Percentiles rank a stretch among this genome's conserved stretches.
Evolutionary conservation across 164 flowering plant species (phyloP).

Genomic region (Vitis rupestris): DNA sequence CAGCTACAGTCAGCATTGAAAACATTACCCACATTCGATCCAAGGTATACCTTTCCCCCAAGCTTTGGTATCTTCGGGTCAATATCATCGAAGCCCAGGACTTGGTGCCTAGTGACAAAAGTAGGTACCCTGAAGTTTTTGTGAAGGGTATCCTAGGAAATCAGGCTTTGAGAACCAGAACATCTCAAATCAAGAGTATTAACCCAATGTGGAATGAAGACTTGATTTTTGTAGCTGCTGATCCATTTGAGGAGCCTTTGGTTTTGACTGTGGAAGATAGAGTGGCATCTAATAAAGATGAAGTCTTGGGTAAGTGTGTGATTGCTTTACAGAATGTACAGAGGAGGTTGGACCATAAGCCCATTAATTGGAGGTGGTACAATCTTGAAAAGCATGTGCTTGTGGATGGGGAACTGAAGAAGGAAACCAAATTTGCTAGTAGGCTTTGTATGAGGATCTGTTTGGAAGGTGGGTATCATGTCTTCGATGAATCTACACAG

Average conservation of each 20-base stretch:
- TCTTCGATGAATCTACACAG: conserved; percentile 78
- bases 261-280: conserved; percentile 64
- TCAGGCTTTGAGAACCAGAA: conserved; percentile 55
- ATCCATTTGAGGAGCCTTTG: conserved; percentile 78
- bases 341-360: conserved; percentile 62
- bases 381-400: conserved; percentile 73
- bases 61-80: conserved; percentile 82
- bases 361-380: conserved; percentile 53
- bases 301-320: conserved; percentile 52
- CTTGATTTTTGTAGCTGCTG: conserved; percentile 75
- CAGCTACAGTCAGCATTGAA: conserved; percentile 57
- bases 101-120: conserved; percentile 52
- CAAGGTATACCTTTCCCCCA: conserved; percentile 79
- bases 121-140: conserved; percentile 57
- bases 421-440: conserved; percentile 64
- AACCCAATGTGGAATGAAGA: conserved; percentile 88
- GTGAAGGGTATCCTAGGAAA: conserved; percentile 64
- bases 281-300: conserved; percentile 63
- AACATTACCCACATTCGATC: conserved; percentile 56
- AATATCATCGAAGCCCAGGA: conserved; percentile 87
- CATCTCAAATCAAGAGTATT: conserved; percentile 43
- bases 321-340: conserved; percentile 57
- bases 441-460: conserved; percentile 66
- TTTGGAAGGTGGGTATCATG: conserved; percentile 86
- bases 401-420: conserved; percentile 66